phyloP scores from a whole-genome alignment of 2,329 filamentous ascomycete species.

The Venturiaceae sp. region DNA sequence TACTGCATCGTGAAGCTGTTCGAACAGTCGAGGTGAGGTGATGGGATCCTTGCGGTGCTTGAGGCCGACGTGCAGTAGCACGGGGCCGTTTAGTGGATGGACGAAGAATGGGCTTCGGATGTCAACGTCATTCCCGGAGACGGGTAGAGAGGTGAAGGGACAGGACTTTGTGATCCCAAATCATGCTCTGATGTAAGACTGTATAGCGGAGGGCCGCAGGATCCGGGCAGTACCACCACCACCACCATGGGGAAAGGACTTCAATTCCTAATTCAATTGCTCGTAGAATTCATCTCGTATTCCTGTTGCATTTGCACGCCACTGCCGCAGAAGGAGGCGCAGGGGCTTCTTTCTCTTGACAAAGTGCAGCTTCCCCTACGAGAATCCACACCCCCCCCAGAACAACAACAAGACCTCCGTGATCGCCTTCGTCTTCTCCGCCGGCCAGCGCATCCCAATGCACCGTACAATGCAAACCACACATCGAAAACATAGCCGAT shows the following conservation, averaged over 20 bases:
- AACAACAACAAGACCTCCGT: background rate
- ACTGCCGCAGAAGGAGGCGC: no score
- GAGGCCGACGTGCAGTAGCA: background rate
- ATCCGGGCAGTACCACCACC: no score
- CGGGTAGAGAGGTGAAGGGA: background rate
- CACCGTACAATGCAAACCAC: slow-evolving; percentile 1
- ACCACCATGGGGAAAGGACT: no score
- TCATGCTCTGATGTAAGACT: background rate
- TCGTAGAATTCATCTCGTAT: no score
- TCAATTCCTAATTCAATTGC: no score
- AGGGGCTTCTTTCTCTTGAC: no score
- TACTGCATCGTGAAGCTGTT: background rate
- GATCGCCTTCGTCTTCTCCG: background rate
- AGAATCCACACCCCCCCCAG: background rate
- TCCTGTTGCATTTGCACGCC: no score
- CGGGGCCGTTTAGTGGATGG: background rate
- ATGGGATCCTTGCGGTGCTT: background rate
- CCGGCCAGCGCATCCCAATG: background rate
- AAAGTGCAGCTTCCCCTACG: background rate
- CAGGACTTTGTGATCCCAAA: no score
- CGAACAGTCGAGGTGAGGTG: background rate
- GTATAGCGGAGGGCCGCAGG: background rate
- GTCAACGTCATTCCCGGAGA: background rate
- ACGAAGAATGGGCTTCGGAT: background rate
- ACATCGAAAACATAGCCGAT: background rate